These are phyloP conservation scores for Eucalyptus marginata DNA, from an alignment of 345 rosid species.

Conservation along the genomic window DNA sequence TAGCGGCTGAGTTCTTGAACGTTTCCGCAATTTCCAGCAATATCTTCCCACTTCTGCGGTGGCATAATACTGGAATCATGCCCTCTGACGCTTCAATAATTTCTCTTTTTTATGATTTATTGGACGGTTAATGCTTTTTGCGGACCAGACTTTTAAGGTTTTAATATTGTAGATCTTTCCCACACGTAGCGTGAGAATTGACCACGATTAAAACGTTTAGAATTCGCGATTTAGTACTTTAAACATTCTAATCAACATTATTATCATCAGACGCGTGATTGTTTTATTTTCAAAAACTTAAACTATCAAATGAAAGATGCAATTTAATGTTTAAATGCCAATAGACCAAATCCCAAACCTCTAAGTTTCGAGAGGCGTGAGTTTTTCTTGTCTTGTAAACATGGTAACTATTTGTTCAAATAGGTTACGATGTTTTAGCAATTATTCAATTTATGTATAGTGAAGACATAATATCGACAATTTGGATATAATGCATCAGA, in stretches of 20 bases:
- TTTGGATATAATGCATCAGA: background rate
- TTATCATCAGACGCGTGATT: background rate
- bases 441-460: background rate
- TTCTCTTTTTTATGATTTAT: background rate
- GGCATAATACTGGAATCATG: background rate
- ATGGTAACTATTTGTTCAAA: background rate
- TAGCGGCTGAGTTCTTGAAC: background rate
- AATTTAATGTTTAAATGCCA: background rate
- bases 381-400: background rate
- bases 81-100: background rate
- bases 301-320: background rate
- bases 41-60: background rate
- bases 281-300: background rate
- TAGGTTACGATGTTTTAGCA: rapidly evolving
- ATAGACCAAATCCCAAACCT: background rate
- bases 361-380: background rate
- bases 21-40: background rate
- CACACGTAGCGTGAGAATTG: background rate
- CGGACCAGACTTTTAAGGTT: background rate
- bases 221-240: background rate
- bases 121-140: background rate
- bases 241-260: background rate
- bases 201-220: background rate
- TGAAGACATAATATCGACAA: background rate
- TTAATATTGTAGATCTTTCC: background rate